Percentiles rank a stretch among this genome's conserved stretches.
These are phyloP conservation scores for Coemansia sp. DNA, from an alignment of 192 early-diverging fungal species.

Conservation along the genomic window DNA sequence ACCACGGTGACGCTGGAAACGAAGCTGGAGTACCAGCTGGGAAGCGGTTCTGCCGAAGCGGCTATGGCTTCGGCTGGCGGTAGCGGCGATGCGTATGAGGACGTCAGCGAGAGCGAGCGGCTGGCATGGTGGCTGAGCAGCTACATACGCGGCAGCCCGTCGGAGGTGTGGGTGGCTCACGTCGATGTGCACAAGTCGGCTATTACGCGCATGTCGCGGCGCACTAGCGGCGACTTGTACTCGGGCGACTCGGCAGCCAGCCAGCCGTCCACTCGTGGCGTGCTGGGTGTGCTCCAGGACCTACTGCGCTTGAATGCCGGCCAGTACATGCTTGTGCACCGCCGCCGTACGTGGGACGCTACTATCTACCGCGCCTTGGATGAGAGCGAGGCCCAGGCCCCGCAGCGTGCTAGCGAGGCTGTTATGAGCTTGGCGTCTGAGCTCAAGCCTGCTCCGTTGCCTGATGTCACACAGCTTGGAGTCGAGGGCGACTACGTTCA, in stretches of 20 bases:
- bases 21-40: slow-evolving; percentile 36
- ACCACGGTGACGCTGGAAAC: slow-evolving; percentile 34
- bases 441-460: slow-evolving; percentile 7
- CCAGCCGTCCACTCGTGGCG: slow-evolving; percentile 40
- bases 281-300: slow-evolving; percentile 26
- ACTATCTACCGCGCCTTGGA: slow-evolving; percentile 43
- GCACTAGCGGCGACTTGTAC: slow-evolving; percentile 18
- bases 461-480: slow-evolving; percentile 8
- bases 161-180: slow-evolving; percentile 46
- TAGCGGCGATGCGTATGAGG: slow-evolving; percentile 19
- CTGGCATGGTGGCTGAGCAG: slow-evolving; percentile 45
- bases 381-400: slow-evolving; percentile 6
- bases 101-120: slow-evolving; percentile 33
- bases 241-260: neutral
- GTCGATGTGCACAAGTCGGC: slow-evolving; percentile 10
- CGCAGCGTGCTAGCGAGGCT: slow-evolving; percentile 5
- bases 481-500: slow-evolving; percentile 42
- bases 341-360: slow-evolving; percentile 44
- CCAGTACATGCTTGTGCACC: slow-evolving; percentile 40
- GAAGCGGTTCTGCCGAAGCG: slow-evolving; percentile 2
- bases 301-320: slow-evolving; percentile 18
- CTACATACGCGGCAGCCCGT: slow-evolving; percentile 44
- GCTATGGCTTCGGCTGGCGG: slow-evolving; percentile 7
- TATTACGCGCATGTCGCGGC: slow-evolving; percentile 10
- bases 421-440: slow-evolving; percentile 30